phyloP scores from a whole-genome alignment of 2,329 filamentous ascomycete species.

The Penicillium aurantiogriseum region DNA sequence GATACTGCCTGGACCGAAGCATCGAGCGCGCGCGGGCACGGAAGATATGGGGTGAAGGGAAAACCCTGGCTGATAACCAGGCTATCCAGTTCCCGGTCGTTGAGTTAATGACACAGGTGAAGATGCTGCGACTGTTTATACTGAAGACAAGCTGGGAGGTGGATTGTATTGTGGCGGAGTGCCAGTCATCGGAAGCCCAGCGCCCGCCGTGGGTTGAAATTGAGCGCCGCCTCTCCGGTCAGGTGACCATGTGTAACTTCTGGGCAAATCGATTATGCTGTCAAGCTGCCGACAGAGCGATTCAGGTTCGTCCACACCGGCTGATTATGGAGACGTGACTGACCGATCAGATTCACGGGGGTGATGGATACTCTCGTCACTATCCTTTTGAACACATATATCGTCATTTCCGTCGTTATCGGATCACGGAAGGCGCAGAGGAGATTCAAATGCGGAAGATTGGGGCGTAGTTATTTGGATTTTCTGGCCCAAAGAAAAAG shows the following conservation, averaged over 20 bases:
- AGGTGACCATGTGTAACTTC: conserved; percentile 66
- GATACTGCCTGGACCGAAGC: conserved; percentile 59
- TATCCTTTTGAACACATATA: conserved; percentile 65
- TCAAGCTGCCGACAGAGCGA: conserved; percentile 61
- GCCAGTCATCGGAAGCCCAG: conserved; percentile 26
- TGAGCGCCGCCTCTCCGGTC: conserved; percentile 59
- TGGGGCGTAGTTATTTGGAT: conserved; percentile 59
- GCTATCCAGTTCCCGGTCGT: conserved; percentile 65
- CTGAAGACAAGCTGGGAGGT: conserved; percentile 62
- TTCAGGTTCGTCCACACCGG: conserved; percentile 48
- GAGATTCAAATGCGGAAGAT: conserved; percentile 68
- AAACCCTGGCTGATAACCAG: conserved; percentile 50
- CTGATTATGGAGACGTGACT: background rate
- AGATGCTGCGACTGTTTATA: conserved; percentile 62
- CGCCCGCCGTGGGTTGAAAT: conserved; percentile 51
- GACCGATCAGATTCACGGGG: conserved; percentile 49
- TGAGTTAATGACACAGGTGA: conserved; percentile 57
- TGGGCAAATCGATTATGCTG: conserved; percentile 62
- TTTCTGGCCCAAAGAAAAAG: conserved; percentile 23
- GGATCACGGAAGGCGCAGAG: conserved; percentile 64
- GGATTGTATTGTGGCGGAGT: conserved; percentile 47
- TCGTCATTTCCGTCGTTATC: conserved; percentile 61
- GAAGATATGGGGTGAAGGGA: conserved; percentile 33
- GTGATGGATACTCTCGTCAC: conserved; percentile 58
- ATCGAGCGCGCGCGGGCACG: conserved; percentile 57